Base-by-base conservation (phyloP, 805 yeast species). In the Clavispora asparagi region DNA sequence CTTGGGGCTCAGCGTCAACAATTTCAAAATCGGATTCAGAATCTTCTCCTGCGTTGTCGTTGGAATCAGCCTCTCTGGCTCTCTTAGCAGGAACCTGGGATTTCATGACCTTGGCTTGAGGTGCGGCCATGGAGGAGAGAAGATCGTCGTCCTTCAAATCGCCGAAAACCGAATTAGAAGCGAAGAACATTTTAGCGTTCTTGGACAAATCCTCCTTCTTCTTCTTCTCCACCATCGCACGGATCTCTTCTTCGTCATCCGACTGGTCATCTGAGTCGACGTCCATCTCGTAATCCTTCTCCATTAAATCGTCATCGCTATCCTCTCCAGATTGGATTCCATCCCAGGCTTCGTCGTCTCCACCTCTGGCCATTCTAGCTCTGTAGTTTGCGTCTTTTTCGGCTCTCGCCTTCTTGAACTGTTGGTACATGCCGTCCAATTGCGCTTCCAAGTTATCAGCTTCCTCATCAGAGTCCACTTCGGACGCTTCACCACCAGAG, bases 341-440 rank as follows among this genome's bases (percentile, higher is more conserved):
- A 39, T 82, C 84, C 94, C 94, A 87, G 42, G 76, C 79, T 46
- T 81, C 88, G 52, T 85, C 94, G 55, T 81, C 82, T 54, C 83
- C 90, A 32, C 88, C 91, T 65, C 94, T 78, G 31, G 84, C 82
- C 58, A 74, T 72, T 59, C 82, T 85, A 23, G 92, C 90, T 54
- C 79, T 76, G 56, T 73, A 76, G 41, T 79, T 83, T 9, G 90
- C 83, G 62, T 84, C 85, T 55, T 79, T 77, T 61, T 85, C 90
- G 28, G 85, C 74, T 61, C 73, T 78, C 54, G 80, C 70, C 49
- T 80, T 77, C 61, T 87, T 87, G 62, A 79, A 89, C 35, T 77
- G 72, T 42, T 73, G 69, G 61, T 91, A 91, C 96, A 90, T 87
- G 49, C 74, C 76, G 62, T 91, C 89, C 47, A 94, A 74, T 67